Base-by-base conservation (phyloP, 108 stramenopile species). In the Mayamaea pseudoterrestris region DNA sequence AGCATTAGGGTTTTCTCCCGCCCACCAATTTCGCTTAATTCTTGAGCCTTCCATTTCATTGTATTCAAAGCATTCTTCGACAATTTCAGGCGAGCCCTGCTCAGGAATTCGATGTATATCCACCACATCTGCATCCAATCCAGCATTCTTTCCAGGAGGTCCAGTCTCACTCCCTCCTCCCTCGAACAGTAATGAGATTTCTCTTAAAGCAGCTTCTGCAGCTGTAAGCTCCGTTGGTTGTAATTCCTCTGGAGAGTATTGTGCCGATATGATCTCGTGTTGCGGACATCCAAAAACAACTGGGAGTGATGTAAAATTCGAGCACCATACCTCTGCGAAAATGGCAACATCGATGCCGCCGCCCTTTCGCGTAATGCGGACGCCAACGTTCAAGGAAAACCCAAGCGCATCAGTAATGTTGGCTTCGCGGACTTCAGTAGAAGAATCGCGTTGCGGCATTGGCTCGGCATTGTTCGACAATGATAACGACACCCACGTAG, bases 11-110 rank as follows among this genome's bases (percentile, higher is more conserved):
- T 68, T 52, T 27, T 74, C 74, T 7, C 69, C 52, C 1, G 78
- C 82, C 74, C 74, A 83, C 82, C 82, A 83, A 30, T 46, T 60
- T 14, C 76, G 57, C 27, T 62, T 68, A 1, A 78, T 59, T 5
- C 28, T 55, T 0, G 69, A 69, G 30, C 30, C 35, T 18, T 76
- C 57, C 23, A 74, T 60, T 60, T 64, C 75, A 22, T 65, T 44
- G 42, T 83, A 83, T 53, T 83, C 82, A 41, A 83, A 83, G 0
- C 71, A 63, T 27, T 83, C 81, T 29, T 83, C 73, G 14, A 51
- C 35, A 1, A 76, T 34, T 7, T 52, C 37, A 1, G 40, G 29
- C 30, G 65, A 62, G 20, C 55, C 44, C 44, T 83, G 77, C 9
- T 45, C 30, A 7, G 82, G 65, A 27, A 83, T 58, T 47, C 52